Evolutionary conservation across 768 basidiomycete genomes (phyloP).

Genomic region (Macrolepiota albuminosa): DNA sequence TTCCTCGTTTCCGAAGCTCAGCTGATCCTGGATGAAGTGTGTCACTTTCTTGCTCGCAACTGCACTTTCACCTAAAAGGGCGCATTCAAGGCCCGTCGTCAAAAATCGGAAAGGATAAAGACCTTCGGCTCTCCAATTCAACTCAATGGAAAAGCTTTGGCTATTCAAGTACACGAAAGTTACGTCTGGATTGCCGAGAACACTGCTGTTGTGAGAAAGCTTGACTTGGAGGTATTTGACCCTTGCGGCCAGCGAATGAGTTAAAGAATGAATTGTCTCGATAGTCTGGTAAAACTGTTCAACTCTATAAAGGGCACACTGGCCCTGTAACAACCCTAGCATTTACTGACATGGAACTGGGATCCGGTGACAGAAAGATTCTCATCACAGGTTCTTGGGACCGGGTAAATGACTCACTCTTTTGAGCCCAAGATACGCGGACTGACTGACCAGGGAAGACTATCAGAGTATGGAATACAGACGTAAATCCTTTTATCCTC

Average conservation of each 20-base stretch:
- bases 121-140: slow-evolving; percentile 75
- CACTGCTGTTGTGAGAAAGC: slow-evolving; percentile 63
- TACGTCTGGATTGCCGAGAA: slow-evolving; percentile 89
- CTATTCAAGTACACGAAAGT: slow-evolving; percentile 57
- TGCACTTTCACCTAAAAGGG: slow-evolving; percentile 6
- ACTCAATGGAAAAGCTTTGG: slow-evolving; percentile 70
- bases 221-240: slow-evolving; percentile 69
- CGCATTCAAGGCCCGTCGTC: slow-evolving; percentile 53
- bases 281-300: slow-evolving; percentile 77
- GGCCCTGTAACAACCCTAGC: slow-evolving; percentile 86
- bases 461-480: slow-evolving; percentile 81
- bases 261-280: neutral
- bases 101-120: slow-evolving; percentile 69
- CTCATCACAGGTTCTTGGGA: slow-evolving; percentile 96
- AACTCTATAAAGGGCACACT: slow-evolving; percentile 76
- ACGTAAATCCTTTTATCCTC: slow-evolving; percentile 40
- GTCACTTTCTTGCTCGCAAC: slow-evolving; percentile 17
- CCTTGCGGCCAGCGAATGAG: neutral
- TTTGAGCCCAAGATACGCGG: neutral
- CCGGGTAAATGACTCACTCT: slow-evolving; percentile 36
- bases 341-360: slow-evolving; percentile 45
- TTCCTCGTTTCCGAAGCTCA: slow-evolving; percentile 74
- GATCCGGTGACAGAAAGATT: slow-evolving; percentile 39
- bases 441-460: slow-evolving; percentile 42
- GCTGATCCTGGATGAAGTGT: slow-evolving; percentile 55